These are phyloP conservation scores for Ophidiomyces ophidiicola DNA, from an alignment of 2,329 filamentous ascomycete genomes.

Conservation along the genomic window DNA sequence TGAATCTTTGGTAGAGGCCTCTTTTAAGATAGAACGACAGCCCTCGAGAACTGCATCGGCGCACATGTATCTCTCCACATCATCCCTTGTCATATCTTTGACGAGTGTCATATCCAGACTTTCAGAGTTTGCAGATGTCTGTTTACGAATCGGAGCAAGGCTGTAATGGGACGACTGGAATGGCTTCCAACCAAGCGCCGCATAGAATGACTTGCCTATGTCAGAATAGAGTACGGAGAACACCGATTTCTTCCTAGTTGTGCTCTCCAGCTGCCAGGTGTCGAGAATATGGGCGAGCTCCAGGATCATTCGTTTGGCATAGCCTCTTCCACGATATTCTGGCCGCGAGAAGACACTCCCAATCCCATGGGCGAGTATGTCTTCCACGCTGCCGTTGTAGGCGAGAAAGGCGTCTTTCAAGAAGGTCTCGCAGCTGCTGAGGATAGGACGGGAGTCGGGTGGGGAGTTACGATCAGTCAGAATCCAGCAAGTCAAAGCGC, in stretches of 20 bases:
- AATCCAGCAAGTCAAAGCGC: slow-evolving; percentile 48
- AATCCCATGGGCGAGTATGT: slow-evolving; percentile 54
- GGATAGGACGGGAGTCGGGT: slow-evolving; percentile 34
- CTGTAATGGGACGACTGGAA: slow-evolving; percentile 62
- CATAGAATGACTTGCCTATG: slow-evolving; percentile 74
- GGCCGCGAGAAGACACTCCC: slow-evolving; percentile 67
- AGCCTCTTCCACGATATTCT: slow-evolving; percentile 56
- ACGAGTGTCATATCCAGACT: slow-evolving; percentile 22
- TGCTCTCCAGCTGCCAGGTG: slow-evolving; percentile 40
- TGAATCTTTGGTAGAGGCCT: slow-evolving; percentile 29
- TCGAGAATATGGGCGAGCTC: slow-evolving; percentile 48
- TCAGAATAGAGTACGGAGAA: slow-evolving; percentile 81
- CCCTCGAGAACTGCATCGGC: slow-evolving; percentile 51
- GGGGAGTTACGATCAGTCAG: slow-evolving; percentile 39
- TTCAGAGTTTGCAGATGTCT: slow-evolving; percentile 15
- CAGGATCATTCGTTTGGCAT: slow-evolving; percentile 62
- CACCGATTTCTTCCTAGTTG: slow-evolving; percentile 32
- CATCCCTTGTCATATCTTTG: slow-evolving; percentile 23
- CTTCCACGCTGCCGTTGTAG: slow-evolving; percentile 44
- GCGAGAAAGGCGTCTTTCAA: slow-evolving; percentile 32
- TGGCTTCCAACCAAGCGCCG: slow-evolving; percentile 60
- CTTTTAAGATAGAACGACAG: slow-evolving; percentile 52
- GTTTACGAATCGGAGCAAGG: slow-evolving; percentile 38
- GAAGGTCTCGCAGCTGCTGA: slow-evolving; percentile 48
- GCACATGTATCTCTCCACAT: slow-evolving; percentile 36